These are phyloP conservation scores for Neonothopanus nambi DNA, from an alignment of 1,284 basidiomycete species.

Conservation along the genomic window DNA sequence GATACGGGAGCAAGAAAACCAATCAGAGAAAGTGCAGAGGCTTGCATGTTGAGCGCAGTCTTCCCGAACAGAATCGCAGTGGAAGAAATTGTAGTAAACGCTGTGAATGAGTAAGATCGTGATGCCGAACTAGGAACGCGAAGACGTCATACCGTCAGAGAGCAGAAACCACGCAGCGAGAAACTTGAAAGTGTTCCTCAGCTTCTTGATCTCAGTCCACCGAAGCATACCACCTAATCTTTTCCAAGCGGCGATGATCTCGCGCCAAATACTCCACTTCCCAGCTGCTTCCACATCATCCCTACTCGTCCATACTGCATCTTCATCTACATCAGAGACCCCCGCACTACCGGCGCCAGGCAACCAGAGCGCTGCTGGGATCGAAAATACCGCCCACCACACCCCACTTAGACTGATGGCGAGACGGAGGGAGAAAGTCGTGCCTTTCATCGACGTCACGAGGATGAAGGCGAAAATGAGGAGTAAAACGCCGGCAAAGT, in stretches of 20 bases:
- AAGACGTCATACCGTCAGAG: conserved; percentile 67
- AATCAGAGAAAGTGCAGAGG: conserved; percentile 70
- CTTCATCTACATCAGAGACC: conserved; percentile 11
- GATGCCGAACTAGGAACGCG: no score
- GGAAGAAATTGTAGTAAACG: conserved; percentile 82
- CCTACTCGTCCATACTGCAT: conserved; percentile 18
- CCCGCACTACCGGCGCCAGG: conserved; percentile 39
- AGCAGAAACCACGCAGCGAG: conserved; percentile 90
- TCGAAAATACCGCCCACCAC: conserved; percentile 83
- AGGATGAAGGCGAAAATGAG: conserved; percentile 67
- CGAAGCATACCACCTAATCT: conserved; percentile 68
- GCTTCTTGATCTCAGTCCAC: conserved; percentile 65
- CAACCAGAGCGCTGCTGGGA: conserved; percentile 75
- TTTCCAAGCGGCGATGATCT: conserved; percentile 67
- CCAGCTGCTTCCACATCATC: conserved; percentile 19
- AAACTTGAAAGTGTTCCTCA: conserved; percentile 85
- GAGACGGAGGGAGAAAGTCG: conserved; percentile 72
- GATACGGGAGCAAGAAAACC: conserved; percentile 67
- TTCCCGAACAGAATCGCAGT: conserved; percentile 84
- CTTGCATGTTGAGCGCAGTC: conserved; percentile 72
- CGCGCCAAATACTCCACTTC: conserved; percentile 47
- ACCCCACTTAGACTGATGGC: conserved; percentile 80
- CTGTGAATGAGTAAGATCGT: conserved; percentile 33
- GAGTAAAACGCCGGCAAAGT: conserved; percentile 72
- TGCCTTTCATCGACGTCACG: conserved; percentile 26